Base-by-base conservation (phyloP, 371 early-diverging fungal species). In the Phascolomyces articulosus region DNA sequence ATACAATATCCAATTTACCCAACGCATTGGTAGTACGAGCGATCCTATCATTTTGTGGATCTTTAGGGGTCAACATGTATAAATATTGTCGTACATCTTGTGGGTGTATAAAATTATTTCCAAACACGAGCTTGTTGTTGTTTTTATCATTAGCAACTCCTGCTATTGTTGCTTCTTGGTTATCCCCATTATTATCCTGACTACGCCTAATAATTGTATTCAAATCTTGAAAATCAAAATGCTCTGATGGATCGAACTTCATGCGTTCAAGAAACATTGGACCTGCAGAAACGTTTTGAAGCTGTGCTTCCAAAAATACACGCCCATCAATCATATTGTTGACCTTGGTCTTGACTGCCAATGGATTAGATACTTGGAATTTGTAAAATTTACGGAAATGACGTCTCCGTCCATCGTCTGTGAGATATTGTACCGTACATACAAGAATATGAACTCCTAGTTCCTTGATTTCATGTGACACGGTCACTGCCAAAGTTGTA, bases 281-380 rank as follows among this genome's bases (percentile, higher is more conserved):
- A 2, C 78, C 82, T 6, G 80, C 85, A 0, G 95, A 87, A 16
- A 93, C 85, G 70, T 98, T 98, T 69, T 95, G 95, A 13, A 97
- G 82, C 76, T 97, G 96, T 18, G 95, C 94, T 73, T 98, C 98
- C 57, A 97, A 76, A 72, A 95, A 89, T 13, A 97, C 90, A 3
- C 84, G 71, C 4, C 91, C 95, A 65, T 92, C 92, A 11, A 72
- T 60, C 56, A 79, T 74, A 49, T 90, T 85, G 77, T 96, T 95
- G 55, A 96, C 90, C 62, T 97, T 97, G 15, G 98, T 98, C 78
- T 96, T 97, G 66, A 98, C 97, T 10, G 95, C 88, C 24, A 98
- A 82, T 40, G 98, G 98, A 77, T 97, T 98, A 28, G 95, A 75
- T 9, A 96, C 97, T 76, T 96, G 93, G 73, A 98, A 96, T 66